These are phyloP conservation scores for Hibiscus trionum DNA, from an alignment of 345 rosid genomes.

Conservation along the genomic window DNA sequence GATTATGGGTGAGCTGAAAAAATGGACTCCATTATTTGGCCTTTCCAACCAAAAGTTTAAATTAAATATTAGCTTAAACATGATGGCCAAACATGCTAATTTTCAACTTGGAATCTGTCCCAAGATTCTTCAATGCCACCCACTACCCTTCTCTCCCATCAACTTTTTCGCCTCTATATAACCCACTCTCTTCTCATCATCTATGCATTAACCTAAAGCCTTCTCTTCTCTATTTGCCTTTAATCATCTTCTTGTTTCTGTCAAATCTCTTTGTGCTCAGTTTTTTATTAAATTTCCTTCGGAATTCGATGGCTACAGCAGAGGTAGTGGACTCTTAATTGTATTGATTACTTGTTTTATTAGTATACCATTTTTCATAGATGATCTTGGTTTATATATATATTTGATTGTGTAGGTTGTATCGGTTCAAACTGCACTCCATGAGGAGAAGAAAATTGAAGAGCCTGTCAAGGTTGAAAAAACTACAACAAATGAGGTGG, in stretches of 20 bases:
- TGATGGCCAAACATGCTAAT: constrained; percentile 22
- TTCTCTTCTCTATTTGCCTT: neutral
- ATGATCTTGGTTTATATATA: neutral
- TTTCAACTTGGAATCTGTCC: constrained; percentile 21
- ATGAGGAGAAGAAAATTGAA: constrained; percentile 37
- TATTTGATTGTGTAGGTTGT: constrained; percentile 36
- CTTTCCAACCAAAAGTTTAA: neutral
- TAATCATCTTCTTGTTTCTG: neutral
- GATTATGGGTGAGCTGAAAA: constrained; percentile 5
- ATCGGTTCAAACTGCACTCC: constrained; percentile 29
- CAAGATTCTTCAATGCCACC: constrained; percentile 23
- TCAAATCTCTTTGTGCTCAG: neutral
- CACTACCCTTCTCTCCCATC: neutral
- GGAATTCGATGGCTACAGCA: constrained; percentile 42
- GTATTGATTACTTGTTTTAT: neutral
- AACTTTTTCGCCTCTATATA: constrained; percentile 22
- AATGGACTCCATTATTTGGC: constrained; percentile 17
- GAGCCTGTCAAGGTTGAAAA: constrained; percentile 20
- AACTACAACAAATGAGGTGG: constrained; percentile 20
- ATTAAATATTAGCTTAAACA: constrained; percentile 6
- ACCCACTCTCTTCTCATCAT: constrained; percentile 17
- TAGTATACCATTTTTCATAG: neutral
- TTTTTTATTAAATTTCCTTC: neutral
- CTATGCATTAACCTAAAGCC: constrained; percentile 16
- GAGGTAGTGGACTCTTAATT: constrained; percentile 27